phyloP scores from a whole-genome alignment of 768 basidiomycete genomes.

The Lactifluus echinatus region DNA sequence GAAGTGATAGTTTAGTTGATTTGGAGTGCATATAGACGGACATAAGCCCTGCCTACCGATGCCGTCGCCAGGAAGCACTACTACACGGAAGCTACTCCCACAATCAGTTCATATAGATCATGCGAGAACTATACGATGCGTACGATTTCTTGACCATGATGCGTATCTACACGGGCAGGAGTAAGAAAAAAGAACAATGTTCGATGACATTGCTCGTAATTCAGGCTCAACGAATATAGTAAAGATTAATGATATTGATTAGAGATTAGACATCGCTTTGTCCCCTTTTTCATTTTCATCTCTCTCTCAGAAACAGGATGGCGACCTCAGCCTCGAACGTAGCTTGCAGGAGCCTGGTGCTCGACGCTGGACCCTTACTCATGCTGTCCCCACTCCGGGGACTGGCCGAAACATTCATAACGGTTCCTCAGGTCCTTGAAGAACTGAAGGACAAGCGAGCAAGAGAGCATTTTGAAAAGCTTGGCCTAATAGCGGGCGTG shows the following conservation, averaged over 20 bases:
- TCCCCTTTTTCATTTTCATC: not conserved
- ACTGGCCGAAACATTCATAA: conserved; percentile 75
- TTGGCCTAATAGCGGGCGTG: conserved; percentile 70
- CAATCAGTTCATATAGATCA: not conserved
- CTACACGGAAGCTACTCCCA: conserved; percentile 66
- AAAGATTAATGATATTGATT: not conserved
- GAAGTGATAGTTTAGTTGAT: not conserved
- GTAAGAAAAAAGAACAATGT: not conserved
- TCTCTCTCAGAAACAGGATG: conserved; percentile 10
- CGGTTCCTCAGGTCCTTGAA: conserved; percentile 81
- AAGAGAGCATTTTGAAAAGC: conserved; percentile 74
- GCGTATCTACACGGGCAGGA: not conserved
- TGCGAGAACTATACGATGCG: not conserved
- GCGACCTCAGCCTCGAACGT: conserved; percentile 25
- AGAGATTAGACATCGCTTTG: not conserved
- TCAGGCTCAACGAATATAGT: not conserved
- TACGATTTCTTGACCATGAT: conserved; percentile 21
- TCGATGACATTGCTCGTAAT: not conserved
- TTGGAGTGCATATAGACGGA: not conserved
- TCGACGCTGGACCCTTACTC: conserved; percentile 90
- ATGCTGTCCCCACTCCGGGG: conserved; percentile 86
- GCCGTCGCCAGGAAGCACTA: conserved; percentile 91
- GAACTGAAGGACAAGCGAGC: conserved; percentile 88
- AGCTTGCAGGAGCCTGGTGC: conserved; percentile 70
- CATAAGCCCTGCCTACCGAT: conserved; percentile 52